A percentile compares a stretch with the other conserved stretches of the same genome.
Conservation (phyloP, 1,139 yeast species). For the Arxiozyma bovina region DNA sequence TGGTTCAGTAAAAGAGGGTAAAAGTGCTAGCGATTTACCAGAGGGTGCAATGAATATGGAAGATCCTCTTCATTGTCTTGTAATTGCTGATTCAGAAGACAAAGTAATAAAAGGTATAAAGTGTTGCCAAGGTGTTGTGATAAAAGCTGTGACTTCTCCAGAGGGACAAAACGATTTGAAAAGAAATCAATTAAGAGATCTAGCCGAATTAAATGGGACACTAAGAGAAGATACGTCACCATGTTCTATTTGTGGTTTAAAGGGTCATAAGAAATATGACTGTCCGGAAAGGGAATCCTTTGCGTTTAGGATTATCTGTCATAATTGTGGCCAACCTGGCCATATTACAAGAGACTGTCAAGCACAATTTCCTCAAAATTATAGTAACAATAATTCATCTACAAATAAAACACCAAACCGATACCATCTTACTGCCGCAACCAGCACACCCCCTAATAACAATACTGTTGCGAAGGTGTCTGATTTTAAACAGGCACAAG, state of each 20-base stretch:
- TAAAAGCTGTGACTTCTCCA: conserved; percentile 79
- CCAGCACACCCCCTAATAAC: conserved; percentile 7
- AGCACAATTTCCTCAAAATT: background rate
- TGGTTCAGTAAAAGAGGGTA: conserved; percentile 94
- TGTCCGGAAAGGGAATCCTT: conserved; percentile 50
- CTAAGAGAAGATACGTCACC: conserved; percentile 70
- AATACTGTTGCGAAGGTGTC: background rate
- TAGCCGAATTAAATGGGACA: conserved; percentile 92
- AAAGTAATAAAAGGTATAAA: conserved; percentile 69
- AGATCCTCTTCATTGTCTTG: conserved; percentile 83
- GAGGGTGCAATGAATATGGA: conserved; percentile 44
- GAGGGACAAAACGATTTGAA: conserved; percentile 90
- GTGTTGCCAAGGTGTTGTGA: conserved; percentile 66
- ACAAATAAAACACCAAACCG: background rate
- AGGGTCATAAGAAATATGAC: conserved; percentile 53
- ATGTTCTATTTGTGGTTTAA: conserved; percentile 48
- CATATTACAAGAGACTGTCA: conserved; percentile 87
- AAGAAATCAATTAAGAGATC: conserved; percentile 79
- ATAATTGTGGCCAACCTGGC: conserved; percentile 71
- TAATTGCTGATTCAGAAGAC: conserved; percentile 75
- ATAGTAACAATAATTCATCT: conserved; percentile 19
- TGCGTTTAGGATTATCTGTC: conserved; percentile 58
- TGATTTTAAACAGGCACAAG: background rate
- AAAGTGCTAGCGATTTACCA: conserved; percentile 42
- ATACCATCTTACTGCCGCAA: conserved; percentile 8